These are phyloP conservation scores for Parsonsia alboflavescens DNA, from an alignment of 257 asterid genomes.

Conservation along the genomic window DNA sequence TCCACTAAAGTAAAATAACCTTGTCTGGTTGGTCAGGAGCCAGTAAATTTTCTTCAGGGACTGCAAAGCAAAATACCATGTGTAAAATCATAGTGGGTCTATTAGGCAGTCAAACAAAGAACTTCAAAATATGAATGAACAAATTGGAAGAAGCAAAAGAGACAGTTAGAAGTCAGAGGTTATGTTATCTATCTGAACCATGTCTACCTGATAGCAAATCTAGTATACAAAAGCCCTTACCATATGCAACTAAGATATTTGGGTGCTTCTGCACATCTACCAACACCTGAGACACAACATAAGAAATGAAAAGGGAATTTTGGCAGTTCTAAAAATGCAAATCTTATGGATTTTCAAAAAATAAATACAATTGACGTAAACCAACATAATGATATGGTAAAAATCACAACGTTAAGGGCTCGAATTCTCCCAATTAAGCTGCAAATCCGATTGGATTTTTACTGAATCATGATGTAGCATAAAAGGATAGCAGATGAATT, in stretches of 20 bases:
- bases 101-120: background rate
- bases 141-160: background rate
- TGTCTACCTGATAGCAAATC: background rate
- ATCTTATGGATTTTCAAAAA: constrained; percentile 1
- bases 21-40: constrained; percentile 47
- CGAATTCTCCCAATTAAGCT: background rate
- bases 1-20: constrained; percentile 29
- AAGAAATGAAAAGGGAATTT: constrained; percentile 7
- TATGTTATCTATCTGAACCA: background rate
- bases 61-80: constrained; percentile 41
- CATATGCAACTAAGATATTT: constrained; percentile 84
- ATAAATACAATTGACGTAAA: background rate
- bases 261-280: constrained; percentile 70
- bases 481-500: background rate
- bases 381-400: background rate
- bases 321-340: constrained; percentile 8
- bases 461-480: background rate
- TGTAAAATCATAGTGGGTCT: background rate
- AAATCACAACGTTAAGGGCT: background rate
- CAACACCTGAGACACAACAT: constrained; percentile 54
- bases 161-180: constrained; percentile 25
- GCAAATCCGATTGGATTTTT: background rate
- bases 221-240: constrained; percentile 31
- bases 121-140: background rate
- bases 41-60: constrained; percentile 76